These are phyloP conservation scores for Calendula officinalis DNA, from an alignment of 129 eudicot genomes.

Conservation along the genomic window DNA sequence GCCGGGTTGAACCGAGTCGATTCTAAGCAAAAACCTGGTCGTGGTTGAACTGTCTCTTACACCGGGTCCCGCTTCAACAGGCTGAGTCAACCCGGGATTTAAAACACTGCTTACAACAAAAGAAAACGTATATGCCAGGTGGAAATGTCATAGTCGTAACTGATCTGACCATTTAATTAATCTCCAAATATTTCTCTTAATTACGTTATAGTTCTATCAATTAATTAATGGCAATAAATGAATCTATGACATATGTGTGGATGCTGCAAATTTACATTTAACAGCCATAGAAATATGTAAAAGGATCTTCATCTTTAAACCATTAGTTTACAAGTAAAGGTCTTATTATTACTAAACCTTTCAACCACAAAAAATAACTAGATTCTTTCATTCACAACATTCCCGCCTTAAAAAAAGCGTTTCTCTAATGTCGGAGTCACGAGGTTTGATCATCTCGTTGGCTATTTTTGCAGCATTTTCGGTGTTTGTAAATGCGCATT, in stretches of 20 bases:
- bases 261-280: constrained; percentile 24
- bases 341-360: constrained; percentile 2
- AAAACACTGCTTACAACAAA: too few species aligned
- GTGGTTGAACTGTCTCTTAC: too few species aligned
- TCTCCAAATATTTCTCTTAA: too few species aligned
- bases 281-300: constrained; percentile 7
- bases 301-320: constrained; percentile 13
- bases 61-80: too few species aligned
- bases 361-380: constrained; percentile 32
- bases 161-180: too few species aligned
- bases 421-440: constrained; percentile 28
- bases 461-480: constrained; percentile 32
- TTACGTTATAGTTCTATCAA: not conserved
- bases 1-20: too few species aligned
- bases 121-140: too few species aligned
- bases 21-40: too few species aligned
- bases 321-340: constrained; percentile 6
- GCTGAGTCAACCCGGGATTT: too few species aligned
- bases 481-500: constrained; percentile 27
- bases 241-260: constrained; percentile 25
- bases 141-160: too few species aligned
- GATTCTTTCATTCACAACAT: constrained; percentile 23
- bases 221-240: constrained; percentile 20
- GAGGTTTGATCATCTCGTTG: constrained; percentile 18
- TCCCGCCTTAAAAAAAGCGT: constrained; percentile 24